These are phyloP conservation scores for Gleditsia sinensis DNA, from an alignment of 306 rosid genomes.

Conservation along the genomic window DNA sequence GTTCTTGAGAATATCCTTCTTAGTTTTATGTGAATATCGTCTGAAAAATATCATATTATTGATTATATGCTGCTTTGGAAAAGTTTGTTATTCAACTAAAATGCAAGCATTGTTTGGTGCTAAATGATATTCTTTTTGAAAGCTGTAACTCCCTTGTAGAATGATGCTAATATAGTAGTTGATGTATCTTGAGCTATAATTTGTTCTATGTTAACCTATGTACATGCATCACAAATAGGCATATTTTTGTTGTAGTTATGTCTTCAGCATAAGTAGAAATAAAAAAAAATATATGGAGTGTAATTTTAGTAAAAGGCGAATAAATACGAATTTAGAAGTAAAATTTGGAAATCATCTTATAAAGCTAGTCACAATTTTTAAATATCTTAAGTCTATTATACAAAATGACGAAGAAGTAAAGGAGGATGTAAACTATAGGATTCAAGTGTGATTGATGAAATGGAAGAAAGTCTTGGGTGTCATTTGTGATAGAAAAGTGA, in stretches of 20 bases:
- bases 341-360: too few relatives aligned
- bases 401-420: too few relatives aligned
- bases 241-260: neutral
- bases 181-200: slow-evolving; percentile 10
- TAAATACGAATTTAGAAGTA: too few relatives aligned
- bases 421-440: too few relatives aligned
- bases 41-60: neutral
- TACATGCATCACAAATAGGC: slow-evolving; percentile 17
- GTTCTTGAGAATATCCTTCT: neutral
- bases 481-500: too few relatives aligned
- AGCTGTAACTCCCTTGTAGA: neutral
- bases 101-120: slow-evolving; percentile 3
- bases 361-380: too few relatives aligned
- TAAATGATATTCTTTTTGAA: neutral
- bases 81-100: slow-evolving; percentile 18
- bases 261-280: too few relatives aligned
- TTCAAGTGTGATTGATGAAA: too few relatives aligned
- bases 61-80: neutral
- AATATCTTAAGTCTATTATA: too few relatives aligned
- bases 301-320: too few relatives aligned
- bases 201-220: neutral
- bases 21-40: slow-evolving; percentile 11
- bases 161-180: slow-evolving; percentile 1
- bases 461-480: too few relatives aligned
- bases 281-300: too few relatives aligned